These are phyloP conservation scores for Trichosporon coremiiforme DNA, from an alignment of 1,284 basidiomycete genomes.

Conservation along the genomic window DNA sequence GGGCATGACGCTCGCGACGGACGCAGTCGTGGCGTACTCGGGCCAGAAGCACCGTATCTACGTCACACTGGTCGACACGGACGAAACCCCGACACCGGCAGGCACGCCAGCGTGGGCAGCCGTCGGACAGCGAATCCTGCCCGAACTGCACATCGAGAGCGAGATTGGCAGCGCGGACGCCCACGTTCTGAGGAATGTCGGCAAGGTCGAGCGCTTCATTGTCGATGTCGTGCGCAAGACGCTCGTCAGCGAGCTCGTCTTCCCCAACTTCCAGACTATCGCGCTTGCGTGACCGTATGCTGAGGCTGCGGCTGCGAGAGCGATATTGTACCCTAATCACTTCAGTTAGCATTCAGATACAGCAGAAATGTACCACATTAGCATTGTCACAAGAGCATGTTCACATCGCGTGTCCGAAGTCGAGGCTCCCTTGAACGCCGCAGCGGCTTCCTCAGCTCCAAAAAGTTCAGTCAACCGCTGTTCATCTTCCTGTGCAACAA, in stretches of 20 bases:
- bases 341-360: not conserved
- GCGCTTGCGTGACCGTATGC: constrained; percentile 34
- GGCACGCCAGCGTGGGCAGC: constrained; percentile 46
- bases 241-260: constrained; percentile 88
- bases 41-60: constrained; percentile 76
- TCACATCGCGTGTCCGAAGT: too few relatives aligned
- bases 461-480: not conserved
- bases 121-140: constrained; percentile 81
- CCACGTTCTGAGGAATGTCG: constrained; percentile 94
- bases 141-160: constrained; percentile 89
- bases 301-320: not conserved
- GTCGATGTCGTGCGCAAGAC: constrained; percentile 93
- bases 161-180: constrained; percentile 96
- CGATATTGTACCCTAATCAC: not conserved
- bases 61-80: constrained; percentile 74
- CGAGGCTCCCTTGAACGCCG: not conserved
- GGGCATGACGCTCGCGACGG: constrained; percentile 80
- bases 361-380: constrained; percentile 6
- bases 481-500: not conserved
- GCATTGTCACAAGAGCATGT: not conserved
- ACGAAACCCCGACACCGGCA: not conserved
- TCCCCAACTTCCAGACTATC: constrained; percentile 88
- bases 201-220: constrained; percentile 92
- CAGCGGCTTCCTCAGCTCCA: not conserved
- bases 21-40: constrained; percentile 88